Percentiles rank a stretch among this genome's conserved stretches.
Evolutionary conservation across 345 rosid species (phyloP).

Genomic region (Gossypium arboreum): DNA sequence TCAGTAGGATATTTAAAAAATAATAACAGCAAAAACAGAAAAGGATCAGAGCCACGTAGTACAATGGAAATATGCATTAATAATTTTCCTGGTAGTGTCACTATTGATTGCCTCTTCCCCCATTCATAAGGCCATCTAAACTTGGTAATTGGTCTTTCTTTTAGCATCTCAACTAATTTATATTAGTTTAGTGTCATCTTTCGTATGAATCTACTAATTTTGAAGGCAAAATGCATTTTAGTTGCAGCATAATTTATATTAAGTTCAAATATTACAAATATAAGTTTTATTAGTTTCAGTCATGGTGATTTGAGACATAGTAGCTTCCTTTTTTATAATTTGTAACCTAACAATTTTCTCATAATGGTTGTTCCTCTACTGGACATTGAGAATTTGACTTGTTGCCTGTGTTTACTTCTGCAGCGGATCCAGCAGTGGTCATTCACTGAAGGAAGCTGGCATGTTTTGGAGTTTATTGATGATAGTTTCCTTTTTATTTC

Average conservation of each 20-base stretch:
- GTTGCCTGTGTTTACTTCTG: constrained; percentile 23
- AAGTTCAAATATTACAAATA: not conserved
- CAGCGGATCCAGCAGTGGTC: constrained; percentile 78
- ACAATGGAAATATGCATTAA: no score
- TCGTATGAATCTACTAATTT: not conserved
- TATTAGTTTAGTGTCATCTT: not conserved
- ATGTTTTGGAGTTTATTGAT: constrained; percentile 91
- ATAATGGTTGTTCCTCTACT: not conserved
- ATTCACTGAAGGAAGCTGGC: constrained; percentile 68
- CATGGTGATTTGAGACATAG: not conserved
- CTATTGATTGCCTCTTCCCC: not conserved
- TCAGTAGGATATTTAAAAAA: no score
- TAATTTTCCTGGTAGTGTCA: not conserved
- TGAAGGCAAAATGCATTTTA: not conserved
- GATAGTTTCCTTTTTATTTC: constrained; percentile 81
- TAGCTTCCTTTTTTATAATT: not conserved
- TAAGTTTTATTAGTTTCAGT: not conserved
- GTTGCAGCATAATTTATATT: not conserved
- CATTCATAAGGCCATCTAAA: not conserved
- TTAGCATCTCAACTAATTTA: not conserved
- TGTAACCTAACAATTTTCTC: not conserved
- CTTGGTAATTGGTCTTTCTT: not conserved
- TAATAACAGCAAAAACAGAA: no score
- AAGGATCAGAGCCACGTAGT: no score
- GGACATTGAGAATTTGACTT: constrained; percentile 19